phyloP scores from a whole-genome alignment of 805 yeast species.

The Ogataea kodamae region DNA sequence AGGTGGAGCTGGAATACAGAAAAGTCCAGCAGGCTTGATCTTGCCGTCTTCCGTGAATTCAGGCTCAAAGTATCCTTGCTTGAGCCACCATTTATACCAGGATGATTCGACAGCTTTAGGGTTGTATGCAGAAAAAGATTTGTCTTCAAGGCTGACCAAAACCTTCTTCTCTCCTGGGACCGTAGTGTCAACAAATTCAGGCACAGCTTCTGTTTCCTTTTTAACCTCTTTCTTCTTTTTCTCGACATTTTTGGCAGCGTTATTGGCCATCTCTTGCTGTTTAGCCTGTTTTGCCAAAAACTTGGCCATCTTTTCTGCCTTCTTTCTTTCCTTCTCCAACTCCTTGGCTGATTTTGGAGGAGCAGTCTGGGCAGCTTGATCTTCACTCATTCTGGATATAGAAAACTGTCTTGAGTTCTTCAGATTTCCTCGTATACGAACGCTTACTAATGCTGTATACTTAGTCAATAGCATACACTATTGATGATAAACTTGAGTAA shows the following conservation, averaged over 20 bases:
- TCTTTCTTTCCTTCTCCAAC: conserved; percentile 60
- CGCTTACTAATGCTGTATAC: conserved; percentile 13
- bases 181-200: conserved; percentile 85
- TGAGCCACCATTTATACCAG: conserved; percentile 98
- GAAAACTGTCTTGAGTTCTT: conserved; percentile 13
- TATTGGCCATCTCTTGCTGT: conserved; percentile 56
- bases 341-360: conserved; percentile 61
- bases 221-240: conserved; percentile 65
- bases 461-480: conserved; percentile 27
- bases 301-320: conserved; percentile 53
- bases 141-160: conserved; percentile 82
- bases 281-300: conserved; percentile 81
- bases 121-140: conserved; percentile 88
- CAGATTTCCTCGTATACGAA: conserved; percentile 11
- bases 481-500: conserved; percentile 7
- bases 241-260: conserved; percentile 39
- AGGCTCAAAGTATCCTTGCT: conserved; percentile 85
- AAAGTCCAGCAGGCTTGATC: conserved; percentile 75
- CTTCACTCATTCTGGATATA: conserved; percentile 26
- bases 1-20: conserved; percentile 97
- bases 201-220: conserved; percentile 67
- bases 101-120: conserved; percentile 93
- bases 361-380: conserved; percentile 19
- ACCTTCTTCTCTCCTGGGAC: conserved; percentile 87
- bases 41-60: conserved; percentile 73